Conservation (phyloP, 768 basidiomycete genomes). For the Chiua virens region DNA sequence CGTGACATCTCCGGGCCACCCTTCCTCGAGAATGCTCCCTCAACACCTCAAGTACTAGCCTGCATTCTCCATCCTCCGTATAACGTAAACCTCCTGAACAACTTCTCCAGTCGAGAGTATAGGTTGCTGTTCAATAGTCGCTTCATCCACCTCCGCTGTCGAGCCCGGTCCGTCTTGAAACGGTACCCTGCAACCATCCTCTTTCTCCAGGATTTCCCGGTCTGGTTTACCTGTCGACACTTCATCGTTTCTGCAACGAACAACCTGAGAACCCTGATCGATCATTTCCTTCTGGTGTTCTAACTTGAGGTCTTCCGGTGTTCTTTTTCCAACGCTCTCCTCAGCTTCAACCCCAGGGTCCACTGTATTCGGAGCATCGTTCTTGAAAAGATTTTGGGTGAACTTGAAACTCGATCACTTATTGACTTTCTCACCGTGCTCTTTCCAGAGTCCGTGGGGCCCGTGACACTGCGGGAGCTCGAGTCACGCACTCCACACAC, state of each 20-base stretch:
- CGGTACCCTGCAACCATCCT: no score
- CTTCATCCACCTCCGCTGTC: no score
- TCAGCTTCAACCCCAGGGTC: constrained; percentile 30
- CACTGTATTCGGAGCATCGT: constrained; percentile 29
- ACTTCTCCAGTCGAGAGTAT: no score
- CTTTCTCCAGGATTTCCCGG: neutral
- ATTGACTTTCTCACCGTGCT: neutral
- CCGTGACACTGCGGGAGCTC: constrained; percentile 9
- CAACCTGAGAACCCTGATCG: constrained; percentile 5
- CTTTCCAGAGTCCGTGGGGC: constrained; percentile 18
- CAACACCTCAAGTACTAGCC: no score
- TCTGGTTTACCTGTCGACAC: constrained; percentile 9
- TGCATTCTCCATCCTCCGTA: no score
- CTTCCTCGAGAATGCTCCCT: no score
- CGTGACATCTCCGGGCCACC: no score
- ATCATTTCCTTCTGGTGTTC: constrained; percentile 4
- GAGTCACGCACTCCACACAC: neutral
- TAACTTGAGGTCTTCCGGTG: neutral
- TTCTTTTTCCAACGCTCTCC: constrained; percentile 13
- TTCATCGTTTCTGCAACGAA: constrained; percentile 7
- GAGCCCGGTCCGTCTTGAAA: no score
- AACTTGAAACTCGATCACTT: neutral
- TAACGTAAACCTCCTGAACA: no score
- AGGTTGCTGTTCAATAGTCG: no score
- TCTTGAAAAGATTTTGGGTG: constrained; percentile 23